Base-by-base conservation (phyloP, 129 eudicot genomes). In the Erigeron canadensis region DNA sequence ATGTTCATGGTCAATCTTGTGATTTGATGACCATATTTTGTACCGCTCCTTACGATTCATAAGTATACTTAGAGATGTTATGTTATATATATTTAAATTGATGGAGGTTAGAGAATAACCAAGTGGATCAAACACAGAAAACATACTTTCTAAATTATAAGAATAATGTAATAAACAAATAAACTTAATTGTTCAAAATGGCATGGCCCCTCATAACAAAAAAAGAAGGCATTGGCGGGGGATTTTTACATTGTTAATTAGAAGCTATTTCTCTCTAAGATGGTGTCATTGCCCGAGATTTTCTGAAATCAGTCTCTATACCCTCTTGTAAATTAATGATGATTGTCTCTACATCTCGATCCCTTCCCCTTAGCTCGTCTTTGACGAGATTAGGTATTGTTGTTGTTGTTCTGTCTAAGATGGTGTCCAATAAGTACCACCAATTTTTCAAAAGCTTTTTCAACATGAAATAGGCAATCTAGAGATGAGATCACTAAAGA, bases 401-500 rank as follows among this genome's bases (percentile, higher is more conserved):
- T n/a, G n/a, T n/a, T n/a, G n/a, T n/a, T n/a, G n/a, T n/a, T n/a
- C n/a, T n/a, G 22, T 51, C 81, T 61, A 77, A 22, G 47, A 53
- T 62, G 56, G 63, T 69, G 54, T 41, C 23, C 58, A 34, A 16
- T 42, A 69, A 77, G 47, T 43, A 6, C 12, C 47, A 41, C 51
- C 47, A 51, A 23, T 38, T 38, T 51, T 50, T 0, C 16, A 23
- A 69, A 42, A 70, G 42, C 40, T 4, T 39, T 23, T 43, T 42
- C 37, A 40, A 50, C 81, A 81, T 48, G 77, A 76, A 28, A 63
- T 28, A 19, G 40, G 65, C 66, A 76, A 59, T 60, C 81, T 73
- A 13, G 95, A 77, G 82, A 83, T 85, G 23, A 85, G 79, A 75
- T 66, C 73, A 4, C 72, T 50, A 61, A 91, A 91, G 16, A 46